A percentile compares a stretch with the other conserved stretches of the same genome.
phyloP scores from a whole-genome alignment of 108 stramenopile species.

The Pelagomonas calceolata region DNA sequence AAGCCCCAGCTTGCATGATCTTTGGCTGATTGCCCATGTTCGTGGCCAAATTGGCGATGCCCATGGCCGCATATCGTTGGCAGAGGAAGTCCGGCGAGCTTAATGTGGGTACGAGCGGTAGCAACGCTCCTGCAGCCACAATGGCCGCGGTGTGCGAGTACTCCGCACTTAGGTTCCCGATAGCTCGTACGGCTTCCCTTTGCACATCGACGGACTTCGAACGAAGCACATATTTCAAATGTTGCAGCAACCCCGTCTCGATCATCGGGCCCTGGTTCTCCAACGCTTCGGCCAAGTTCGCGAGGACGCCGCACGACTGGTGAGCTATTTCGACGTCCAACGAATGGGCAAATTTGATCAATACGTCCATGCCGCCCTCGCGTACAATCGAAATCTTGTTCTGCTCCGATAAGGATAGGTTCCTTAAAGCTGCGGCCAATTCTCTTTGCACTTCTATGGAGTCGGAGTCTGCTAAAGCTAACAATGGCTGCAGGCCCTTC shows the following conservation, averaged over 20 bases:
- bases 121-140: slow-evolving; percentile 51
- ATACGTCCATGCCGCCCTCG: slow-evolving; percentile 38
- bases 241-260: slow-evolving; percentile 55
- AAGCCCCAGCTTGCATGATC: slow-evolving; percentile 55
- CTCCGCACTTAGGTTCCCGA: slow-evolving; percentile 65
- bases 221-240: slow-evolving; percentile 62
- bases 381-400: slow-evolving; percentile 43
- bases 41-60: slow-evolving; percentile 57
- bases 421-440: slow-evolving; percentile 46
- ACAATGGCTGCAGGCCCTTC: slow-evolving; percentile 33
- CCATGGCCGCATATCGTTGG: slow-evolving; percentile 71
- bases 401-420: slow-evolving; percentile 35
- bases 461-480: slow-evolving; percentile 22
- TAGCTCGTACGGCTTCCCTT: slow-evolving; percentile 58
- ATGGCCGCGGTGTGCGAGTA: slow-evolving; percentile 54
- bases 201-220: slow-evolving; percentile 53
- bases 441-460: slow-evolving; percentile 45
- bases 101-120: slow-evolving; percentile 50
- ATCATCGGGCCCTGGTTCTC: slow-evolving; percentile 57
- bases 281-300: slow-evolving; percentile 48
- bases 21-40: slow-evolving; percentile 43
- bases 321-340: slow-evolving; percentile 52
- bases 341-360: slow-evolving; percentile 40
- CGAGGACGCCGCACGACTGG: slow-evolving; percentile 46
- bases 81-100: slow-evolving; percentile 51